Base-by-base conservation (phyloP, 352 stramenopile genomes). In the Pythium dissimile region DNA sequence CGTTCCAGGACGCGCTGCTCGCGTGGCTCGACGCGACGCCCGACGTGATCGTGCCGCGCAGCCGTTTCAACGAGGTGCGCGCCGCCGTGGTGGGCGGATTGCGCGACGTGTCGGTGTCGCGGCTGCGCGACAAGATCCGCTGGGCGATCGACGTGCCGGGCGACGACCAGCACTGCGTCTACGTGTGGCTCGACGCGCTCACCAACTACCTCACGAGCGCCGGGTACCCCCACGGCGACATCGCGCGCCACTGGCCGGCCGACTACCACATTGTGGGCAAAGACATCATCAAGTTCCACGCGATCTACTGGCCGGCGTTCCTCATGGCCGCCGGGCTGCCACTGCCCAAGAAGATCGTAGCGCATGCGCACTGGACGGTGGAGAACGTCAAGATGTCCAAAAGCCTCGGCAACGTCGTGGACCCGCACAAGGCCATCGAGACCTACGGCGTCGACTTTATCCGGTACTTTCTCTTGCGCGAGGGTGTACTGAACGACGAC, bases 301-400 rank as follows among this genome's bases (percentile, higher is more conserved):
- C 96, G 3, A 96, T 99, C 41, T 99, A 98, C 78, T 99, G 97
- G 97, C 97, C 97, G 5, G 96, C 96, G 10, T 97, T 99, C 59
- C 72, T 99, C 0, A 90, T 98, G 82, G 94, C 95, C 16, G 84
- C 82, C 16, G 87, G 86, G 9, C 68, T 99, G 10, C 86, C 92
- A 16, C 67, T 98, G 24, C 97, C 97, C 3, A 95, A 96, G 59
- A 83, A 86, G 34, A 84, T 99, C 24, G 96, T 99, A 64, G 97
- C 96, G 12, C 97, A 99, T 69, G 96, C 94, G 10, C 98, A 98
- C 83, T 99, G 96, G 97, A 99, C 97, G 5, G 97, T 98, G 38
- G 92, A 98, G 45, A 92, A 95, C 44, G 85, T 98, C 55, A 99
- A 99, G 75, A 99, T 99, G 77, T 98, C 92, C 47, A 99, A 99